Evolutionary conservation across 1,284 basidiomycete species (phyloP).

Genomic region (Exsudoporus floridanus): DNA sequence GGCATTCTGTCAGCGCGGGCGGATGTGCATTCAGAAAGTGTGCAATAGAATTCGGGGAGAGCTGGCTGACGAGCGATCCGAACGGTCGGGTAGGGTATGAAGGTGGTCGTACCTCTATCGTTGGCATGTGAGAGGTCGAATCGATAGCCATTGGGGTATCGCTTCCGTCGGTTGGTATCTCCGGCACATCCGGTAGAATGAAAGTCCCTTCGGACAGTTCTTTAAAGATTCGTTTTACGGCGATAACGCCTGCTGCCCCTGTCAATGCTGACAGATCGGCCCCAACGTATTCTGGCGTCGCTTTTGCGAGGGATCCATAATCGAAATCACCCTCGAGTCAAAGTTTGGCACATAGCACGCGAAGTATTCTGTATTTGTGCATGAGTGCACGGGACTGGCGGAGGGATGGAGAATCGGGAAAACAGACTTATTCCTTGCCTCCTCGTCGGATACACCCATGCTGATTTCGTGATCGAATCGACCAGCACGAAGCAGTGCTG

Average conservation of each 20-base stretch:
- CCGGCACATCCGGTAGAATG: conserved; percentile 45
- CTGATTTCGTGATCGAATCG: conserved; percentile 97
- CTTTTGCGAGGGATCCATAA: conserved; percentile 80
- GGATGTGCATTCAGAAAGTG: conserved; percentile 89
- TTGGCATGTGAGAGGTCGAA: conserved; percentile 24
- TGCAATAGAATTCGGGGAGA: conserved; percentile 73
- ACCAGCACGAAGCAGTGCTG: conserved; percentile 89
- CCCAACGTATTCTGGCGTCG: conserved; percentile 96
- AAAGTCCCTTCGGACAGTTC: conserved; percentile 72
- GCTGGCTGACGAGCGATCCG: conserved; percentile 42
- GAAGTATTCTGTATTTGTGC: conserved; percentile 63
- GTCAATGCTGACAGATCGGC: conserved; percentile 91
- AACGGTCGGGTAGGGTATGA: conserved; percentile 38
- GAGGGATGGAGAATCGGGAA: background rate
- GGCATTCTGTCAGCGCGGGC: conserved; percentile 68
- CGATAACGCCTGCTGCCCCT: conserved; percentile 91
- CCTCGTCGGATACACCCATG: conserved; percentile 94
- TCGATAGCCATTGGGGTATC: conserved; percentile 58
- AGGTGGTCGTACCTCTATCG: conserved; percentile 11
- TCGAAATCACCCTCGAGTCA: conserved; percentile 82
- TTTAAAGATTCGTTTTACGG: conserved; percentile 95
- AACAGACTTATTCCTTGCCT: conserved; percentile 82
- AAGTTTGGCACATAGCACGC: conserved; percentile 74
- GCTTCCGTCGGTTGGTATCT: conserved; percentile 14
- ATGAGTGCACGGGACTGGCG: background rate